Conservation (phyloP, 2,329 filamentous ascomycete genomes). For the Trichoderma asperellum region DNA sequence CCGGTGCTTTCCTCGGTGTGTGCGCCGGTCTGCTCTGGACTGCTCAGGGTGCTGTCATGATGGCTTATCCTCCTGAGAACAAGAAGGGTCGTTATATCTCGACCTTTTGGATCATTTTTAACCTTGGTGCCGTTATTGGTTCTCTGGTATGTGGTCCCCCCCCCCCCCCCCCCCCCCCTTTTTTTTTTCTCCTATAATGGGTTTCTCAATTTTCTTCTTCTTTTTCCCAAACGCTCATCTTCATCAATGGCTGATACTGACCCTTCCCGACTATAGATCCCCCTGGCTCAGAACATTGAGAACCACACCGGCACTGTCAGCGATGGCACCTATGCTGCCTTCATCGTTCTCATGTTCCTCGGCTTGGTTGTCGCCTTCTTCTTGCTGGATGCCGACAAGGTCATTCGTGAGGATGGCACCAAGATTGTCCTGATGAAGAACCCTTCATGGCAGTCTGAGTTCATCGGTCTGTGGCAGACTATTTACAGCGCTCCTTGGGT, state of each 20-base stretch:
- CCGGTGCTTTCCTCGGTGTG: constrained; percentile 74
- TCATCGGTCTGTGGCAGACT: constrained; percentile 75
- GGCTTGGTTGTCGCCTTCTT: constrained; percentile 71
- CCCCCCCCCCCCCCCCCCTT: background rate
- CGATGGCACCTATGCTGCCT: constrained; percentile 85
- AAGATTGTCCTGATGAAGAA: constrained; percentile 88
- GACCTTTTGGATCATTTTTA: constrained; percentile 95
- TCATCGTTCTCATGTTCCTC: constrained; percentile 78
- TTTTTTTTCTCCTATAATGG: background rate
- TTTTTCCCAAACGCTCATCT: background rate
- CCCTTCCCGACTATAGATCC: constrained; percentile 48
- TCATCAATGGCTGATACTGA: background rate
- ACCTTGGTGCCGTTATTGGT: constrained; percentile 86
- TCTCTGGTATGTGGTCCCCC: constrained; percentile 52
- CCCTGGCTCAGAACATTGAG: constrained; percentile 70
- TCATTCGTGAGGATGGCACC: constrained; percentile 77
- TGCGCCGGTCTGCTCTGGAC: constrained; percentile 83
- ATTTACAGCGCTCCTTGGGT: constrained; percentile 72
- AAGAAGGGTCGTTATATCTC: constrained; percentile 88
- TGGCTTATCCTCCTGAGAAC: constrained; percentile 81
- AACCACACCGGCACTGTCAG: constrained; percentile 56
- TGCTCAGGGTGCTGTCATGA: constrained; percentile 84
- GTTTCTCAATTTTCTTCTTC: background rate
- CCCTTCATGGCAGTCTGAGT: constrained; percentile 80
- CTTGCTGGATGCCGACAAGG: constrained; percentile 71